phyloP scores from a whole-genome alignment of 1,284 basidiomycete species.

The Boletus mariae region DNA sequence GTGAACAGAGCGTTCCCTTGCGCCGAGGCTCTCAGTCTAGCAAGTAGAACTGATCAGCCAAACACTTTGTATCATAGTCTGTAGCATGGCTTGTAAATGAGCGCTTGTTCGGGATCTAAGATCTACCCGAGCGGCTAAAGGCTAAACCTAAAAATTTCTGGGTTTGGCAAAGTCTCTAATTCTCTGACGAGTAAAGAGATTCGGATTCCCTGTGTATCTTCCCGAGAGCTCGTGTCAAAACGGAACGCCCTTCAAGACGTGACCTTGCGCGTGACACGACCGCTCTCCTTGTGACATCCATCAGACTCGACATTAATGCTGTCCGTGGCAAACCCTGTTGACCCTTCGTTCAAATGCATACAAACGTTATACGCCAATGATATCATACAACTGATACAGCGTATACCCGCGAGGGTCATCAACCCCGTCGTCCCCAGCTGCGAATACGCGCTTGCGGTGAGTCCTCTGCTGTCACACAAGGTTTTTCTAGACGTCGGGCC shows the following conservation, averaged over 20 bases:
- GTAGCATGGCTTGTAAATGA: not conserved
- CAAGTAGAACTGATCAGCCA: constrained; percentile 10
- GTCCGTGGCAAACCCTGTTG: constrained; percentile 11
- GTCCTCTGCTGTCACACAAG: constrained; percentile 6
- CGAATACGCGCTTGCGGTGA: constrained; percentile 49
- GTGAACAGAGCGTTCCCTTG: constrained; percentile 35
- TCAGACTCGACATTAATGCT: constrained; percentile 14
- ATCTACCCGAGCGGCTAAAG: constrained; percentile 16
- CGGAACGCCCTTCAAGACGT: not conserved
- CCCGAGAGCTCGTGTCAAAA: not conserved
- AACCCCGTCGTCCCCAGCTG: constrained; percentile 54
- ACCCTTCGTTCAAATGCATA: not conserved
- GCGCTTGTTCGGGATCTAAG: constrained; percentile 15
- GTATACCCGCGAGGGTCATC: not conserved
- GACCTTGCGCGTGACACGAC: not conserved
- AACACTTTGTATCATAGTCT: constrained; percentile 1
- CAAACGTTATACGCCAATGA: constrained; percentile 1
- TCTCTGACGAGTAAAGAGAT: not conserved
- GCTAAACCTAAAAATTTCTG: constrained; percentile 21
- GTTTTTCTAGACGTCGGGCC: constrained; percentile 3
- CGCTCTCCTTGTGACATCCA: not conserved
- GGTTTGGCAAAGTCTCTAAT: constrained; percentile 1
- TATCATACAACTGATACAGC: not conserved
- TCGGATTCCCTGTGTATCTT: not conserved
- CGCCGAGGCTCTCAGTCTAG: constrained; percentile 24